Base-by-base conservation (phyloP, 768 basidiomycete species). In the Rhizopogon sp. region DNA sequence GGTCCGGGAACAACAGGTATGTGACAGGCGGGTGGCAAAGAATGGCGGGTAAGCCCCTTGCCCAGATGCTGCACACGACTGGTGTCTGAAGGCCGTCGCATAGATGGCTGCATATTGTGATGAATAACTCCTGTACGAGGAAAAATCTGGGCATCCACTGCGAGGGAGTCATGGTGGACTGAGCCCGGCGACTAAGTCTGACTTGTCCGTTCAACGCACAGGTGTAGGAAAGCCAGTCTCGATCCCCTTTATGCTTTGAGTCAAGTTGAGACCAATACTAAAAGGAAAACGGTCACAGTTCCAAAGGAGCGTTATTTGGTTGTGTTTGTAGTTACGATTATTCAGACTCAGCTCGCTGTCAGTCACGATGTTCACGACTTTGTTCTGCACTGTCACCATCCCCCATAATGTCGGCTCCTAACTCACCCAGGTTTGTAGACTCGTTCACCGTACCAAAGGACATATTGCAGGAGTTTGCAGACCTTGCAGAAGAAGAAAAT, bases 381-480 rank as follows among this genome's bases (percentile, higher is more conserved):
- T 56, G 37, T 60, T 57, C n/a, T 42, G 41, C 54, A 67, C 64
- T 52, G 56, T 51, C 60, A 64, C 39, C 52, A 53, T 20, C 29
- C 35, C 42, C 35, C 35, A 58, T 33, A 74, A 82, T 79, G 78
- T 81, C 82, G 70, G 68, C 80, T 65, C 77, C 83, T 58, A 73
- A 73, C 58, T 82, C 83, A 60, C 83, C 82, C 56, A 82, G 90
- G 69, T 81, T 93, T 56, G 80, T 94, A 58, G 91, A 94, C 79
- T 91, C 90, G 51, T 96, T 86, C 71, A 93, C 94, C 58, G 96
- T 81, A 43, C 93, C 94, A 11, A 95, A 91, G 74, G 94, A 98
- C 56, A 78, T 98, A 51, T 80, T 98, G 40, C 82, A 93, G 69
- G 97, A 98, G 73, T 97, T 98, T 60, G 88, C 87, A 29, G 87